Conservation (phyloP, 441 rosid species). For the Syzygium syzygioides region DNA sequence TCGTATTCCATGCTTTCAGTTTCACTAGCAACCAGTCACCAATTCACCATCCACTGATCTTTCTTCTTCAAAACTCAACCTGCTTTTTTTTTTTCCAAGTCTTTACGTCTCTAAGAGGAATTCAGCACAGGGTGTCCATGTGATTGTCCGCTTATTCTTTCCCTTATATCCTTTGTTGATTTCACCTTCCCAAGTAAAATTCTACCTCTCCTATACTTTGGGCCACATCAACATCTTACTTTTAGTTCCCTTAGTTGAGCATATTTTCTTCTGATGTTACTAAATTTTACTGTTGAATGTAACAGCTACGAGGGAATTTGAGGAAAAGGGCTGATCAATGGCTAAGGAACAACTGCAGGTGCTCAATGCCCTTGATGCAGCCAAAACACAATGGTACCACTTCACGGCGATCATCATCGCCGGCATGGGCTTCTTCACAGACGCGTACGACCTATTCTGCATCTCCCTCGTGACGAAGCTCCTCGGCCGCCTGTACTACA, state of each 20-base stretch:
- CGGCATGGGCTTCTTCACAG: constrained; percentile 1
- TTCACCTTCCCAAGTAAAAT: not conserved
- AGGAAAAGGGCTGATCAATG: not conserved
- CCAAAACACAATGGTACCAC: constrained; percentile 2
- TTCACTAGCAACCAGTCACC: not conserved
- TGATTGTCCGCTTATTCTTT: not conserved
- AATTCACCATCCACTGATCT: not conserved
- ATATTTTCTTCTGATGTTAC: not conserved
- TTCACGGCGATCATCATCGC: not conserved
- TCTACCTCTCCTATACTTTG: not conserved
- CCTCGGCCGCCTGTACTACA: constrained; percentile 1
- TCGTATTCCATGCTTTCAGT: not conserved
- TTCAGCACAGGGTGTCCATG: not conserved
- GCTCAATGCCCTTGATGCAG: constrained; percentile 1
- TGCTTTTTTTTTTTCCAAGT: not conserved
- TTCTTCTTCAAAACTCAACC: not conserved
- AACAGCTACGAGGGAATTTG: not conserved
- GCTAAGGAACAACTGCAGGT: not conserved
- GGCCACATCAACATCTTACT: not conserved
- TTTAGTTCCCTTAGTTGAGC: not conserved
- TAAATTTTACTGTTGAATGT: not conserved
- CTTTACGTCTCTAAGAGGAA: not conserved
- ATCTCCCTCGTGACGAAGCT: not conserved
- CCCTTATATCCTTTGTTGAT: not conserved
- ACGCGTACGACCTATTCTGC: constrained; percentile 4